Conservation (phyloP, 192 early-diverging fungal species). For the Cladochytrium replicatum region DNA sequence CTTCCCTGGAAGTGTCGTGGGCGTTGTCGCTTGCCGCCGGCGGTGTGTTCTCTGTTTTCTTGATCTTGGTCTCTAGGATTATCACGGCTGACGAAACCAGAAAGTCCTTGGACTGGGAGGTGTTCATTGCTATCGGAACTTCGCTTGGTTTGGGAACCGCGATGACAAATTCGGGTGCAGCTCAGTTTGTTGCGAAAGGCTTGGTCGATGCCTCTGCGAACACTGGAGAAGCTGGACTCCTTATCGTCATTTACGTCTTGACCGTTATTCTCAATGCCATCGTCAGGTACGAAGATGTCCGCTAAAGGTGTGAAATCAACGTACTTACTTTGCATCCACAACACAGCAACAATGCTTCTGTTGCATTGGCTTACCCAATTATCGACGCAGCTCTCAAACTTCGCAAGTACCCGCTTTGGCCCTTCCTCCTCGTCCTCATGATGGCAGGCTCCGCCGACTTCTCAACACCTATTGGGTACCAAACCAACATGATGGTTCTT, state of each 20-base stretch:
- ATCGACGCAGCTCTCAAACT: slow-evolving; percentile 2
- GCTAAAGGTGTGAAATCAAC: too few species aligned
- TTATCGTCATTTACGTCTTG: slow-evolving; percentile 4
- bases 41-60: too few species aligned
- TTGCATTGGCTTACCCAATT: slow-evolving; percentile 7
- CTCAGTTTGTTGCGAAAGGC: slow-evolving; percentile 4
- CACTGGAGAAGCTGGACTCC: not conserved
- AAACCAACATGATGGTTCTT: slow-evolving; percentile 3
- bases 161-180: slow-evolving; percentile 8
- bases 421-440: slow-evolving; percentile 5
- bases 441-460: slow-evolving; percentile 8
- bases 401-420: not conserved
- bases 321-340: too few species aligned
- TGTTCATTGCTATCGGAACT: slow-evolving; percentile 3
- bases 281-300: too few species aligned
- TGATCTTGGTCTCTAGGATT: not conserved
- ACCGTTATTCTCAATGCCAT: slow-evolving; percentile 9
- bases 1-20: not conserved
- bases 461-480: slow-evolving; percentile 10
- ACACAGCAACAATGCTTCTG: slow-evolving; percentile 9
- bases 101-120: slow-evolving; percentile 5
- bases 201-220: not conserved
- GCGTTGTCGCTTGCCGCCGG: too few species aligned
- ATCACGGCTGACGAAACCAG: slow-evolving; percentile 5
- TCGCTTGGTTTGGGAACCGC: slow-evolving; percentile 4